Evolutionary conservation across 2,329 filamentous ascomycete species (phyloP), one percentile per base, ranked within the genome.

Genomic region (Verticillium dahliae): DNA sequence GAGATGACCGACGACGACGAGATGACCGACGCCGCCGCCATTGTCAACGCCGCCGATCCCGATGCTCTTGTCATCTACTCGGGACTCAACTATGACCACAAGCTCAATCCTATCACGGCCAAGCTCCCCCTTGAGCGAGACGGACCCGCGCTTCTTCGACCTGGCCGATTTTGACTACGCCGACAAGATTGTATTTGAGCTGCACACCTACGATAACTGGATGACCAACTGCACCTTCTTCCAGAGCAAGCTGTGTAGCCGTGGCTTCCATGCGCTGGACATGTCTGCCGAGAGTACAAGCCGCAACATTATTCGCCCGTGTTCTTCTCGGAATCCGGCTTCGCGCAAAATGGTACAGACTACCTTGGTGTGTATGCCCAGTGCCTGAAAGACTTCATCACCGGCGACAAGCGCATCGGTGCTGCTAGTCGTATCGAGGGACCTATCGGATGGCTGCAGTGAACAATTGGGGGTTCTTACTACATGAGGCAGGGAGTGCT

Each of bases 41-140:
- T 76, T 33, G 81, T 86, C 34, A 82, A 86, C 72, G 69, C 62
- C 13, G 77, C 78, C 3, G 81, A 86, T 71, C 77, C 80, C 2
- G 76, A 84, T 65, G 73, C 80, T 31, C 76, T 87, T 54, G 74
- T 86, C 61, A 70, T 85, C 62, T 77, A 85, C 65, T 83, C 82
- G 59, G 84, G 83, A 27, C 75, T 81, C 66, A 76, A 80, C 70
- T 82, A 80, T 62, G 74, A 79, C 15, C 84, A 82, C 27, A 83
- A 86, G 68, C 73, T 86, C 33, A 76, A 76, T 4, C 78, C 62
- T 1, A 61, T 64, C n/a, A 65, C 60, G 0, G 27, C 56, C 14
- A 56, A 33, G 31, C 62, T 64, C 57, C 63, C 62, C 56, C 52
- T 65, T 65, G 3, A 52, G 60, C 35, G 60, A 62, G 9, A 73